Evolutionary conservation across 2,329 filamentous ascomycete genomes (phyloP), one percentile per base, ranked within the genome.

Genomic region (Neurospora crassa): DNA sequence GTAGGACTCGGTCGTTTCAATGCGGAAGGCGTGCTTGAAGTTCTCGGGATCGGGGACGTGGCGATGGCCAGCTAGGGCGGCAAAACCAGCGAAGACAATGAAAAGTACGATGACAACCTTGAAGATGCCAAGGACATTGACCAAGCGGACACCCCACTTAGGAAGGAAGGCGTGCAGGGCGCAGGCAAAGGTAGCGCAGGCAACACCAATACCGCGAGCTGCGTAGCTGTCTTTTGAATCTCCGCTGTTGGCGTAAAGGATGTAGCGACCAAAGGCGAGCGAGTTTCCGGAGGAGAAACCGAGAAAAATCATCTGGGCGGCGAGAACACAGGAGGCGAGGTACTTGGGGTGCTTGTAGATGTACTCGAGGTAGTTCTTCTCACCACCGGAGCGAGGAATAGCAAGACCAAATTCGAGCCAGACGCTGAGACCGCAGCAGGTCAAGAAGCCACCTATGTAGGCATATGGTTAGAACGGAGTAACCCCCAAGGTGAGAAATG

Each of bases 341-440:
- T 89, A 88, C 71, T 83, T 85, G 0, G 88, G 88, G 29, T 82
- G 84, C 2, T 83, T 83, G 79, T 89, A 90, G 18, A 88, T 86
- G n/a, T 86, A 83, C 76, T 90, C 88, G 68, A 90, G 85, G 76
- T 90, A 90, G 77, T 89, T 88, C 82, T 90, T 90, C 74, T 90
- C 88, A 24, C 89, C 89, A 16, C 89, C 88, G 16, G 86, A 89
- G 43, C 85, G 82, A 2, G 88, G 88, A 43, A 90, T 89, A 4
- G 86, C 87, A 4, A 88, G 82, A 34, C 88, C 88, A 74, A 89
- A 90, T 75, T 90, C 89, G 68, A 90, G 83, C 77, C 87, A 90
- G 5, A 91, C 87, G 70, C 84, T 86, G 14, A 90, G 81, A 29
- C 88, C 88, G 73, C 83, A 84, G 74, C 88, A 87, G 2, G 88